Evolutionary conservation across 2,329 filamentous ascomycete species (phyloP).

Genomic region (Sclerotiophoma versabilis): DNA sequence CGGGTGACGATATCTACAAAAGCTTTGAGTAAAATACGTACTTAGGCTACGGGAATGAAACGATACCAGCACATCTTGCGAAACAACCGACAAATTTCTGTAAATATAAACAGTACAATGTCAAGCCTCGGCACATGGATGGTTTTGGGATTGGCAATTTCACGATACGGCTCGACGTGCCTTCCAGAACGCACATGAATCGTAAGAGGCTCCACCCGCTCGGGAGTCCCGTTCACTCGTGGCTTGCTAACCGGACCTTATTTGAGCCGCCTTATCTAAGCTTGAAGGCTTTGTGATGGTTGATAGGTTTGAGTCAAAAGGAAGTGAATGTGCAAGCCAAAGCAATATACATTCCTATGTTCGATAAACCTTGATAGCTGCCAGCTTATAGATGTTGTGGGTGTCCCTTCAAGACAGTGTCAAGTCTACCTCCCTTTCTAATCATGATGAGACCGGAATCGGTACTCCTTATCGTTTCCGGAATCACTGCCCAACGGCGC

Average conservation of each 20-base stretch:
- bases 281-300: constrained; percentile 3
- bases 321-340: neutral
- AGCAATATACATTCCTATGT: neutral
- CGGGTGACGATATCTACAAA: constrained; percentile 10
- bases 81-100: neutral
- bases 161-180: constrained; percentile 17
- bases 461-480: constrained; percentile 4
- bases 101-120: neutral
- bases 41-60: neutral
- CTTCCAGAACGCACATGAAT: constrained; percentile 27
- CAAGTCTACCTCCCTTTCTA: neutral
- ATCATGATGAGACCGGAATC: neutral
- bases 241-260: constrained; percentile 16
- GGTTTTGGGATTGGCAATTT: constrained; percentile 18
- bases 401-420: neutral
- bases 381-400: neutral
- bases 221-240: constrained; percentile 29
- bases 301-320: constrained; percentile 5
- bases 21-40: constrained; percentile 3
- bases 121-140: constrained; percentile 5
- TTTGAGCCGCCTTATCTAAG: constrained; percentile 14
- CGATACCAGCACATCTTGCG: neutral
- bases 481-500: neutral
- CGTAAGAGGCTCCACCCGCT: constrained; percentile 23
- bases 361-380: neutral